Base-by-base conservation (phyloP, 169 alveolate species). In the Plasmodium billcollinsi region DNA sequence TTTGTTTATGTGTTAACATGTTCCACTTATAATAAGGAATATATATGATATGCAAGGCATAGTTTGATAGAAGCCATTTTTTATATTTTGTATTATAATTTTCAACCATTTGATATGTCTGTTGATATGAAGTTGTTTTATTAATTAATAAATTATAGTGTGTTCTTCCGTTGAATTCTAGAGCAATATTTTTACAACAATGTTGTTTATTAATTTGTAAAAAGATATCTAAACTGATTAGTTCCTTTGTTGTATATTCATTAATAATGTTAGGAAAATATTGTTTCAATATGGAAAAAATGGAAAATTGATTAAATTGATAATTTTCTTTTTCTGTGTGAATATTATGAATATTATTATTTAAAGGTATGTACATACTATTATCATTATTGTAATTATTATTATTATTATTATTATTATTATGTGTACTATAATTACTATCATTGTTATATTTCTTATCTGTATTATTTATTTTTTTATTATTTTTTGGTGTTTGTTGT, bases 91-190 rank as follows among this genome's bases (percentile, higher is more conserved):
- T 83, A 56, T 83, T 83, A 62, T 62, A 49, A 50, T 47, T 83
- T 83, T 83, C 67, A 56, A 39, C 47, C 74, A 83, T 56, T 7
- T 45, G 39, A 49, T 69, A 83, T 39, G 9, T 39, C 11, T 39
- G 47, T 39, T 5, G 47, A 39, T 39, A 6, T 29, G 21, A 26
- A 72, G 21, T 59, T 20, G 24, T 45, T 58, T 67, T 49, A 21
- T 58, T 8, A 61, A 83, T n/a, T 47, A 56, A 66, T 20, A 83
- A 58, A 63, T 69, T 49, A 54, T 83, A 83, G 47, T 83, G 91
- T 14, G 91, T 83, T 12, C 91, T 69, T 11, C 91, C 91, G 45
- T 83, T 83, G 43, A 83, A 83, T 50, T 83, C 91, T 18, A 83
- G 39, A 26, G 85, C 91, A 12, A 83, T 18, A 9, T 69, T 18